phyloP scores from a whole-genome alignment of 2,329 filamentous ascomycete species.

The Grosmannia clavigera region DNA sequence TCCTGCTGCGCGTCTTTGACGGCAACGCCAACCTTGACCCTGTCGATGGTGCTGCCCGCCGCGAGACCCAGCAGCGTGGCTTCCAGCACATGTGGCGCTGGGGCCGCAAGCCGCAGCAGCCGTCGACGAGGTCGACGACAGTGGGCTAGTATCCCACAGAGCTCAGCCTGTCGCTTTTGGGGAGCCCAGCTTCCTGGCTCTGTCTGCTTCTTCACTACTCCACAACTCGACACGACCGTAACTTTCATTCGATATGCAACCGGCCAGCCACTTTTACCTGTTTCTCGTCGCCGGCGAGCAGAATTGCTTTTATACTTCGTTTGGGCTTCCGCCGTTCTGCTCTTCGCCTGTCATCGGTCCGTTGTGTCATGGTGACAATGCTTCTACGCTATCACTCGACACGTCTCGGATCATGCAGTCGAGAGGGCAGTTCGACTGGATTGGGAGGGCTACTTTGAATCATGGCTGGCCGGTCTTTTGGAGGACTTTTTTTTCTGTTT shows the following conservation, averaged over 20 bases:
- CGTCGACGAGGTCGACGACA: neutral
- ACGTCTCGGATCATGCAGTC: neutral
- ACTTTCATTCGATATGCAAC: neutral
- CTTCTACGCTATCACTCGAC: conserved; percentile 24
- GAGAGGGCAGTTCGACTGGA: neutral
- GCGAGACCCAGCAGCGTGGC: conserved; percentile 46
- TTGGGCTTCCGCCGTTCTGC: neutral
- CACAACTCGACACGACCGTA: neutral
- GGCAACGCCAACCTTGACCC: conserved; percentile 33
- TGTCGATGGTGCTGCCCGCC: conserved; percentile 50
- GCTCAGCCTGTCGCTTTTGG: too few species aligned
- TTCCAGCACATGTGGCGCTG: conserved; percentile 29
- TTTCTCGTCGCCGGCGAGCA: neutral
- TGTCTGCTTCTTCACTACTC: too few species aligned
- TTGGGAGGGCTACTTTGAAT: neutral
- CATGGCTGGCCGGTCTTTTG: conserved; percentile 7
- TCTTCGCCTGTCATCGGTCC: neutral
- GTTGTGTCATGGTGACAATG: conserved; percentile 21
- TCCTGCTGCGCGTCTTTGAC: conserved; percentile 48
- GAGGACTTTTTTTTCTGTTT: conserved; percentile 11
- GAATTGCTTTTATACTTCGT: neutral
- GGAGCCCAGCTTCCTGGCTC: too few species aligned
- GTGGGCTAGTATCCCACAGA: neutral
- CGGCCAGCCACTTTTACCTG: neutral
- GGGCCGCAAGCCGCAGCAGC: conserved; percentile 14